These are phyloP conservation scores for Phaeosphaeriaceae sp. DNA, from an alignment of 2,329 filamentous ascomycete genomes.

Conservation along the genomic window DNA sequence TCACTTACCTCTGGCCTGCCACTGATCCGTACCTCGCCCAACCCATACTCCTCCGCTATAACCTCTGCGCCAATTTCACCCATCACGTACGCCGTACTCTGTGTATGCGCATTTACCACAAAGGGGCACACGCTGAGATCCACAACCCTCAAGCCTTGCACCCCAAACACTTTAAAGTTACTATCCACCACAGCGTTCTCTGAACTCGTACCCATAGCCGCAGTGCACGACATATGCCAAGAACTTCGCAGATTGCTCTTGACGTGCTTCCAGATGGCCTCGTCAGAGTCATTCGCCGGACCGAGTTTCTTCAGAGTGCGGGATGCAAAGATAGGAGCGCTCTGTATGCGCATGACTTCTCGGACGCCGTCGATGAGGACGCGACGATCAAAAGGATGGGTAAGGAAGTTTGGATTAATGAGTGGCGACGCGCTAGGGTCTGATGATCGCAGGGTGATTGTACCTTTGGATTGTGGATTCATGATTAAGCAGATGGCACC, in stretches of 20 bases:
- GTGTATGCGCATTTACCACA: slow-evolving; percentile 59
- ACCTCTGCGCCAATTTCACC: slow-evolving; percentile 22
- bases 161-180: slow-evolving; percentile 49
- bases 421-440: slow-evolving; percentile 57
- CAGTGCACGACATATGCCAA: slow-evolving; percentile 35
- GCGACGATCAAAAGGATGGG: slow-evolving; percentile 58
- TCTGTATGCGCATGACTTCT: slow-evolving; percentile 55
- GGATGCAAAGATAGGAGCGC: slow-evolving; percentile 40
- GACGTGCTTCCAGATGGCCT: slow-evolving; percentile 53
- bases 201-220: slow-evolving; percentile 6
- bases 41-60: slow-evolving; percentile 1
- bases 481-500: slow-evolving; percentile 51
- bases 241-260: slow-evolving; percentile 22
- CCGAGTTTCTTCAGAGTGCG: slow-evolving; percentile 50
- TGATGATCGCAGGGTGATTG: slow-evolving; percentile 58
- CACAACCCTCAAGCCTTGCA: slow-evolving; percentile 57
- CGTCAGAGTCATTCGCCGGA: slow-evolving; percentile 48
- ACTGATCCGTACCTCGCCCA: neutral
- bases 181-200: slow-evolving; percentile 62
- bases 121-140: slow-evolving; percentile 28
- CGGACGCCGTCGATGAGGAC: slow-evolving; percentile 18
- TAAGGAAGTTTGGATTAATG: slow-evolving; percentile 60
- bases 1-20: neutral
- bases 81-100: slow-evolving; percentile 54
- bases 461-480: slow-evolving; percentile 58